Evolutionary conservation across 2,329 filamentous ascomycete genomes (phyloP).

Genomic region (Metarhizium album): DNA sequence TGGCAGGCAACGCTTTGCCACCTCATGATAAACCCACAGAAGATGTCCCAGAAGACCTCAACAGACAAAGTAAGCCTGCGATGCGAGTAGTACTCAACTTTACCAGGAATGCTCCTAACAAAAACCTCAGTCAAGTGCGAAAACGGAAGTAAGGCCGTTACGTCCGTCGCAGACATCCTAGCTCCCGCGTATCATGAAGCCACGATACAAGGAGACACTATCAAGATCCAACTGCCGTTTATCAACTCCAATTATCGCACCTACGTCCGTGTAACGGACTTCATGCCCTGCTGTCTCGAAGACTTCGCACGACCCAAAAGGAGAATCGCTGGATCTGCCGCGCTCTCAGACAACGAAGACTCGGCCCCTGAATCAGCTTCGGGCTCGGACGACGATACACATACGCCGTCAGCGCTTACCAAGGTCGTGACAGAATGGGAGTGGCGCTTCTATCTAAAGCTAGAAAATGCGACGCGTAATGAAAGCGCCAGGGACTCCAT

Average conservation of each 20-base stretch:
- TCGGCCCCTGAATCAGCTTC: constrained; percentile 10
- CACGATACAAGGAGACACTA: constrained; percentile 26
- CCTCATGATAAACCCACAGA: constrained; percentile 14
- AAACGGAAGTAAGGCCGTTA: constrained; percentile 24
- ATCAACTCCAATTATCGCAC: constrained; percentile 60
- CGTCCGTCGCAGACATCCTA: constrained; percentile 28
- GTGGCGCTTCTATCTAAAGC: constrained; percentile 71
- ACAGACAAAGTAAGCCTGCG: constrained; percentile 17
- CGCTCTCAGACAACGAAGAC: constrained; percentile 33
- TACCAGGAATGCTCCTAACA: not conserved
- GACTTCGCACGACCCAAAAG: constrained; percentile 53
- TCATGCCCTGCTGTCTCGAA: constrained; percentile 56
- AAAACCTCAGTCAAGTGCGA: constrained; percentile 36
- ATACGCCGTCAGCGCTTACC: constrained; percentile 11
- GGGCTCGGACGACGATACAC: constrained; percentile 13
- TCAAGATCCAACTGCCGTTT: constrained; percentile 52
- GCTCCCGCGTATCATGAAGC: constrained; percentile 29
- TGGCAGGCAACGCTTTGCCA: constrained; percentile 13
- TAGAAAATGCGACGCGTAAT: constrained; percentile 53
- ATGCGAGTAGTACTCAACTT: not conserved
- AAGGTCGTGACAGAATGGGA: constrained; percentile 45
- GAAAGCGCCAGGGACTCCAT: constrained; percentile 34
- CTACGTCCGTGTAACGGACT: constrained; percentile 71
- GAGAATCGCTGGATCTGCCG: constrained; percentile 32
- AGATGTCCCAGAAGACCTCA: constrained; percentile 16